phyloP scores from a whole-genome alignment of 2,329 filamentous ascomycete genomes.

The Colletotrichum zoysiae region DNA sequence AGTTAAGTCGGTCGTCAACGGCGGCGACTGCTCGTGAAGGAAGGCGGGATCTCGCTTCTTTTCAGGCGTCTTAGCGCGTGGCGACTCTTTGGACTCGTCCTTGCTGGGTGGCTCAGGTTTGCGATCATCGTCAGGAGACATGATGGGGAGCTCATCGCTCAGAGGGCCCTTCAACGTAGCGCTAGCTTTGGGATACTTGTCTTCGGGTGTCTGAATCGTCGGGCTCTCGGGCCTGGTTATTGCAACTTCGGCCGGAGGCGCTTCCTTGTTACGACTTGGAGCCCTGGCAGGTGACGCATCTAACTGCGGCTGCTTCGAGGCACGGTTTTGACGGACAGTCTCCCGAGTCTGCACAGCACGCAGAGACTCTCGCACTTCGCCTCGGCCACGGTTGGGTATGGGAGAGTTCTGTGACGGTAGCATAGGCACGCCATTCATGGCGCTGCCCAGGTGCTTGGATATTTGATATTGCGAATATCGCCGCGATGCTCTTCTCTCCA shows the following conservation, averaged over 20 bases:
- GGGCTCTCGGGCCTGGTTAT: slow-evolving; percentile 55
- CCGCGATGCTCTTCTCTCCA: slow-evolving; percentile 91
- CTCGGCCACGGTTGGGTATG: slow-evolving; percentile 84
- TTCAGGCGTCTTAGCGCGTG: slow-evolving; percentile 56
- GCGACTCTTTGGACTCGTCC: slow-evolving; percentile 41
- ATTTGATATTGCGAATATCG: slow-evolving; percentile 98
- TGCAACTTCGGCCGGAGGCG: slow-evolving; percentile 51
- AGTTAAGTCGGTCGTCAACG: slow-evolving; percentile 84
- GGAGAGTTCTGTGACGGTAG: slow-evolving; percentile 86
- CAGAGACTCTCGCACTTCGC: slow-evolving; percentile 86
- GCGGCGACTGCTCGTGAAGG: slow-evolving; percentile 76
- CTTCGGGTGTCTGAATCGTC: slow-evolving; percentile 71
- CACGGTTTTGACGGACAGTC: slow-evolving; percentile 62
- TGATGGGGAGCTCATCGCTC: slow-evolving; percentile 59
- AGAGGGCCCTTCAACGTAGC: slow-evolving; percentile 72
- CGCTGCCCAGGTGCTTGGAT: slow-evolving; percentile 88
- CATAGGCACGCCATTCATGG: slow-evolving; percentile 85
- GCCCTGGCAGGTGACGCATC: slow-evolving; percentile 74
- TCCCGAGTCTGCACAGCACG: slow-evolving; percentile 72
- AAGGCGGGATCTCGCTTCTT: slow-evolving; percentile 61
- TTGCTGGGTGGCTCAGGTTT: slow-evolving; percentile 44
- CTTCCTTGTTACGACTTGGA: slow-evolving; percentile 74
- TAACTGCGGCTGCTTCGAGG: slow-evolving; percentile 54
- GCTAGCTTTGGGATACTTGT: slow-evolving; percentile 68
- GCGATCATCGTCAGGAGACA: slow-evolving; percentile 46